Evolutionary conservation across 208 protist species (phyloP).

Genomic region (Crithidia fasciculata): DNA sequence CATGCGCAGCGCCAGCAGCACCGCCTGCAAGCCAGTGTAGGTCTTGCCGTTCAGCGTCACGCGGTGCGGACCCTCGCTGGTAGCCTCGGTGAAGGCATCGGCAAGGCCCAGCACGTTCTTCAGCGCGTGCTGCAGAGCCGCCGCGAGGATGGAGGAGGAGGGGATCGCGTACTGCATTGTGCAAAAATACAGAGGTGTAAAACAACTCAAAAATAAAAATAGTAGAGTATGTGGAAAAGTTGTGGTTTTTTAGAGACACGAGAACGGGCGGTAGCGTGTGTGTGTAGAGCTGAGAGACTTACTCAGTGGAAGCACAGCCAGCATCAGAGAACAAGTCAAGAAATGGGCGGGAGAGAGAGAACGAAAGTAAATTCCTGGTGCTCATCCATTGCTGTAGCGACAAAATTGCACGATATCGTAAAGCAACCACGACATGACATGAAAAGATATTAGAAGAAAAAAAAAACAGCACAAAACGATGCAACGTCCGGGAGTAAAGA

Average conservation of each 20-base stretch:
- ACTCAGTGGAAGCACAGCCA: neutral
- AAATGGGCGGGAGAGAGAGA: neutral
- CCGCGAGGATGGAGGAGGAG: slow-evolving; percentile 35
- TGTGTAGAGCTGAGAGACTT: too few species aligned
- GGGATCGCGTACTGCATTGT: slow-evolving; percentile 35
- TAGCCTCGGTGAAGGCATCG: slow-evolving; percentile 12
- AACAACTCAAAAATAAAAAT: slow-evolving; percentile 6
- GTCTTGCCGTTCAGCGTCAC: slow-evolving; percentile 30
- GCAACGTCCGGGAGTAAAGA: too few species aligned
- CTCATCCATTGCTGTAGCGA: too few species aligned
- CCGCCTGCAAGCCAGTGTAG: slow-evolving; percentile 36
- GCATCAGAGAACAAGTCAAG: neutral
- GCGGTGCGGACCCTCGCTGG: slow-evolving; percentile 32
- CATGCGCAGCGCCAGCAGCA: slow-evolving; percentile 43
- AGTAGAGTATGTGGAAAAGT: neutral
- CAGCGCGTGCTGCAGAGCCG: slow-evolving; percentile 39
- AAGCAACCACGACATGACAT: neutral
- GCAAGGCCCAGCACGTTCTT: slow-evolving; percentile 26
- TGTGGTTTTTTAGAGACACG: too few species aligned
- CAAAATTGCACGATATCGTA: neutral
- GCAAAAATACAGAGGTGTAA: neutral
- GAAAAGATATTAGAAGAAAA: neutral
- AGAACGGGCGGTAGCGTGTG: too few species aligned
- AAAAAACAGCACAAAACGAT: neutral
- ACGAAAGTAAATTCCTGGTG: neutral